Base-by-base conservation (phyloP, 148 eudicot genomes). In the Persicaria tinctoria region DNA sequence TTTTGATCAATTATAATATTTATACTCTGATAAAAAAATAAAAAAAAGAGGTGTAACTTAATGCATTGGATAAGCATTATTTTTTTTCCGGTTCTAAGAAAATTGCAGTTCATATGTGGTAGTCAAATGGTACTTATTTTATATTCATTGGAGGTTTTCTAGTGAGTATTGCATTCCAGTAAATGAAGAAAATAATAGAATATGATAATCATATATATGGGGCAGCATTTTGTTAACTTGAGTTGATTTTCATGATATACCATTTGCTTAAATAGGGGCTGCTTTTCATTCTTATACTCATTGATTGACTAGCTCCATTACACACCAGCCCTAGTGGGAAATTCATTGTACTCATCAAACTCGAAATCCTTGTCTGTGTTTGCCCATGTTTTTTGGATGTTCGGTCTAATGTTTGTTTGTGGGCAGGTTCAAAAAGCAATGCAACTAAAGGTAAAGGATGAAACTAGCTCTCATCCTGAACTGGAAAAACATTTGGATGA, bases 371-470 rank as follows among this genome's bases (percentile, higher is more conserved):
- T 32, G 41, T 32, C 41, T 32, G 2, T 32, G 41, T 32, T 32
- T 32, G 41, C 41, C 41, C 41, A 2, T 32, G 41, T 1, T 32
- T 32, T 32, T 32, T 32, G 41, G 41, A 32, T 32, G 41, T 1
- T 32, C 3, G 41, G 41, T 32, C 41, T 32, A 27, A 13, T 66
- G 38, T 5, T 13, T 5, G 32, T 66, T 38, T 66, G 17, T 48
- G 74, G 78, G 83, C 91, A 94, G 97, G 77, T 38, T 11, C 74
- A 60, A 78, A 87, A 86, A 83, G 46, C 45, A 5, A 41, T 44
- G 49, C 57, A 77, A 20, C 73, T 86, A 41, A 73, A 72, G 51
- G 76, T 73, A 73, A 54, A 69, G 20, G 82, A 79, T 62, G 85
- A 84, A 64, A 72, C 87, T 3, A 74, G 45, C 62, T 23, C 72